Evolutionary conservation across 768 basidiomycete species (phyloP).

Genomic region (Russula lepida): DNA sequence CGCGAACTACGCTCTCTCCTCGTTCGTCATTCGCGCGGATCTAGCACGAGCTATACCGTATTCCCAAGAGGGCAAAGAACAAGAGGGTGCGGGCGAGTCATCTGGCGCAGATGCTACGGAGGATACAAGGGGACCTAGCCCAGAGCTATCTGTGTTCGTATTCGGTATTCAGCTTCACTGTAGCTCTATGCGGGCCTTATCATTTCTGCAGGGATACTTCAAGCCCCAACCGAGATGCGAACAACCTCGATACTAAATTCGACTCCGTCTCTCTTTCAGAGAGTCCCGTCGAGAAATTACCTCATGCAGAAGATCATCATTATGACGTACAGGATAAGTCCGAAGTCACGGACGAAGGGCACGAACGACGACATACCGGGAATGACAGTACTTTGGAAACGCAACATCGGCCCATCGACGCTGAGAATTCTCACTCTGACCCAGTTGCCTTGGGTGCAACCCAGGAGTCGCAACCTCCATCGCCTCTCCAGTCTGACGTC

Average conservation of each 20-base stretch:
- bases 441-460: not conserved
- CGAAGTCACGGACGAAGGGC: not conserved
- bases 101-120: conserved; percentile 46
- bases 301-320: not conserved
- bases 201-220: conserved; percentile 26
- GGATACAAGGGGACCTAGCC: not conserved
- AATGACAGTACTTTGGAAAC: not conserved
- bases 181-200: not conserved
- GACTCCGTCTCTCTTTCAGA: conserved; percentile 13
- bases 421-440: not conserved
- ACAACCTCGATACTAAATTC: conserved; percentile 9
- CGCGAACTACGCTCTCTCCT: conserved; percentile 44
- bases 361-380: not conserved
- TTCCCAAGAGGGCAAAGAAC: conserved; percentile 29
- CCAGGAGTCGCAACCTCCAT: not conserved
- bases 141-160: not conserved
- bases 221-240: conserved; percentile 23
- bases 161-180: not conserved
- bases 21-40: conserved; percentile 54
- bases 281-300: not conserved
- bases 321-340: not conserved
- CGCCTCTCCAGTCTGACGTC: conserved; percentile 6
- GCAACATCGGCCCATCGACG: not conserved
- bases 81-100: conserved; percentile 26
- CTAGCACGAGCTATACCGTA: conserved; percentile 42